A percentile compares a stretch with the other conserved stretches of the same genome.
phyloP scores from a whole-genome alignment of 768 basidiomycete species.

The Chiua virens region DNA sequence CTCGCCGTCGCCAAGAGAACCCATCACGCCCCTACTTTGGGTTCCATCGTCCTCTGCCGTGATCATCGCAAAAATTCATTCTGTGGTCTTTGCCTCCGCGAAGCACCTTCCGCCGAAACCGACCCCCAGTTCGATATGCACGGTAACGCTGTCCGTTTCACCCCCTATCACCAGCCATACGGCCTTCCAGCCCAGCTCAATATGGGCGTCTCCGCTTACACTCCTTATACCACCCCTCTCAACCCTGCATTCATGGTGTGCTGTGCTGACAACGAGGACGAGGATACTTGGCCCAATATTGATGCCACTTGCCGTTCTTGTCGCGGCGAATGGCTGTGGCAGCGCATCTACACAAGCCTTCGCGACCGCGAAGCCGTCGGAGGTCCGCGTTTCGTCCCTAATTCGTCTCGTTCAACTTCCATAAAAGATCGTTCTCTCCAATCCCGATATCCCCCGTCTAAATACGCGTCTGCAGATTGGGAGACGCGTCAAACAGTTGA shows the following conservation, averaged over 20 bases:
- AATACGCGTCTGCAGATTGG: conserved; percentile 50
- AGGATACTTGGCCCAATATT: conserved; percentile 62
- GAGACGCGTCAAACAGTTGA: conserved; percentile 67
- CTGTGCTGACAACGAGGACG: conserved; percentile 71
- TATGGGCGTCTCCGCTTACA: conserved; percentile 24
- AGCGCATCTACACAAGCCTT: conserved; percentile 45
- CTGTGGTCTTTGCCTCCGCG: conserved; percentile 71
- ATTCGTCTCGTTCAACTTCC: conserved; percentile 11
- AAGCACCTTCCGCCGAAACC: conserved; percentile 47
- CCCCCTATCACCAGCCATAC: conserved; percentile 33
- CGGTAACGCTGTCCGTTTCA: conserved; percentile 31
- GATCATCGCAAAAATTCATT: conserved; percentile 64
- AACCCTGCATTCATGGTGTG: conserved; percentile 39
- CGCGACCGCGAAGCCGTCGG: conserved; percentile 59
- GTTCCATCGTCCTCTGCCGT: conserved; percentile 52
- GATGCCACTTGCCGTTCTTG: conserved; percentile 70
- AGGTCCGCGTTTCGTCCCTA: conserved; percentile 36
- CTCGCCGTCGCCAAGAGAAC: conserved; percentile 51
- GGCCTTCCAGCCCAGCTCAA: conserved; percentile 18
- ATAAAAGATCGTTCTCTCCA: conserved; percentile 13
- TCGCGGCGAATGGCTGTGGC: conserved; percentile 66
- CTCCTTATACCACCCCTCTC: conserved; percentile 23
- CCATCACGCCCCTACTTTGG: conserved; percentile 42
- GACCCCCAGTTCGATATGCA: conserved; percentile 37
- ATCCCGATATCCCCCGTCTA: conserved; percentile 27